These are phyloP conservation scores for Pichia paraexigua DNA, from an alignment of 805 yeast species.

Conservation along the genomic window DNA sequence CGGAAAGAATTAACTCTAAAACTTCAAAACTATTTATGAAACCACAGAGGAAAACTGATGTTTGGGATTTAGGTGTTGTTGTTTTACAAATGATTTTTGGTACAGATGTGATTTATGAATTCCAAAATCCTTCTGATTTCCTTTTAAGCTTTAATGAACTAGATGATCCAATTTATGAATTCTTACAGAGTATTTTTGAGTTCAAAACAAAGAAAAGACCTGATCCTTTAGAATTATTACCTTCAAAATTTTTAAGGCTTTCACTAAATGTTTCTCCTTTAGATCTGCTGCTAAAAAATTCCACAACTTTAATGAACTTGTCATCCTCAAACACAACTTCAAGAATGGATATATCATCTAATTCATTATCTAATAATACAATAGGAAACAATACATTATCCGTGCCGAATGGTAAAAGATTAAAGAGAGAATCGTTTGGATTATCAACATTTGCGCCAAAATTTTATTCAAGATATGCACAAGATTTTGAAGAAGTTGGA, in stretches of 20 bases:
- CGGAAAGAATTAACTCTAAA: conserved; percentile 44
- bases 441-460: conserved; percentile 14
- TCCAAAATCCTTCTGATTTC: conserved; percentile 57
- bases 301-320: neutral
- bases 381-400: neutral
- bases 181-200: conserved; percentile 59
- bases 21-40: conserved; percentile 27
- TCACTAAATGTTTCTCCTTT: conserved; percentile 38
- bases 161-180: conserved; percentile 56
- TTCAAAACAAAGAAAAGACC: conserved; percentile 62
- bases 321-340: neutral
- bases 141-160: conserved; percentile 29
- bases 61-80: conserved; percentile 86
- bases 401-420: neutral
- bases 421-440: conserved; percentile 26
- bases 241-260: conserved; percentile 74
- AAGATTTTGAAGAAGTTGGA: conserved; percentile 93
- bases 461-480: conserved; percentile 63
- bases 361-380: neutral
- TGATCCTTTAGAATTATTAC: conserved; percentile 76
- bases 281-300: neutral
- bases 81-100: conserved; percentile 64
- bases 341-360: neutral
- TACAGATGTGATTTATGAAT: conserved; percentile 43
- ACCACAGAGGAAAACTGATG: conserved; percentile 76